Base-by-base conservation (phyloP, 2,329 filamentous ascomycete species). In the Coniochaeta ligniaria region DNA sequence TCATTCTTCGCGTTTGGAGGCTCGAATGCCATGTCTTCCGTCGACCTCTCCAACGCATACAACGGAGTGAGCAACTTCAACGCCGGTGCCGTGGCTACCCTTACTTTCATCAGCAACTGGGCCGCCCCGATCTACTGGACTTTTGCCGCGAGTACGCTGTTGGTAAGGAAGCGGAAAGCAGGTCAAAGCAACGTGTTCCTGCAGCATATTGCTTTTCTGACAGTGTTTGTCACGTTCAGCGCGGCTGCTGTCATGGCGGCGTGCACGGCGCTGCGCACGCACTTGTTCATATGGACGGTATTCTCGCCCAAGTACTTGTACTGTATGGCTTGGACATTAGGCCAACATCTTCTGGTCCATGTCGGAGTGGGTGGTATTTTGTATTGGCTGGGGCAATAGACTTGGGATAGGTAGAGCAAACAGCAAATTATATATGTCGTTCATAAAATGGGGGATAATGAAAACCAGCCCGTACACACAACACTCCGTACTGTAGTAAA, bases 201-300 rank as follows among this genome's bases (percentile, higher is more conserved):
- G n/a, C 74, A 72, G 35, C 87, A 95, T 70, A 70, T 89, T 0
- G 77, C 82, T 0, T 68, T 90, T 45, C 73, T 90, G 68, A 96
- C 92, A 1, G 73, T 88, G 12, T 96, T 95, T 71, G 77, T 84
- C 12, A 81, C 89, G 1, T 77, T 79, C 1, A 86, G 85, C 64
- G 74, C 91, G 59, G 74, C 85, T 2, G 88, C 86, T 55, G 88
- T 97, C 26, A 98, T 98, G 94, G 85, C 83, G 16, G 92, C 94
- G 17, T 99, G 95, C 73, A 92, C 90, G 56, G 80, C 84, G 8
- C 74, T 99, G 70, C 80, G 94, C 66, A 92, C 91, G 33, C 95
- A 99, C 79, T 74, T 99, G 61, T 99, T 99, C 72, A 93, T 99
- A 63, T 99, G 95, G 95, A 98, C 94, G 0, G 95, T 99, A 12